These are phyloP conservation scores for Lodderomyces jiufengensis DNA, from an alignment of 1,139 yeast species.

Conservation along the genomic window DNA sequence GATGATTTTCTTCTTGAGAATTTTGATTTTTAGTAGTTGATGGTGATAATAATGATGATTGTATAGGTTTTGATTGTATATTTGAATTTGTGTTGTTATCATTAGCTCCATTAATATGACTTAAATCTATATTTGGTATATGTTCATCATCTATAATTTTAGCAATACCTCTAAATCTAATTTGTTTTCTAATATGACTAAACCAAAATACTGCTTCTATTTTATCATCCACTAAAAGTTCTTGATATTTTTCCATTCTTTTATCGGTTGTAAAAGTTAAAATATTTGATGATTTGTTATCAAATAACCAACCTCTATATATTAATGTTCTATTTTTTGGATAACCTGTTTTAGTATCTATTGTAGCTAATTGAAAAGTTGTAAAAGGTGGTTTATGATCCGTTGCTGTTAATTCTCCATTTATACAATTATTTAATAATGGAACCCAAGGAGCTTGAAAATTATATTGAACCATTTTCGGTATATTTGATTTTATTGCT, in stretches of 20 bases:
- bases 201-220: conserved; percentile 81
- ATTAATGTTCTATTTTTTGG: conserved; percentile 71
- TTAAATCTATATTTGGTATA: conserved; percentile 33
- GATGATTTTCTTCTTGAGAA: conserved; percentile 6
- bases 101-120: conserved; percentile 11
- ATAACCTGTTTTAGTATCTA: conserved; percentile 46
- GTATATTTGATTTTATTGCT: no score
- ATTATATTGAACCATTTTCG: conserved; percentile 9
- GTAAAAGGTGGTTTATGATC: conserved; percentile 42
- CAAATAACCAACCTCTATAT: conserved; percentile 70
- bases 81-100: conserved; percentile 14
- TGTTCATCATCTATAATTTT: conserved; percentile 37
- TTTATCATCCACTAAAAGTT: conserved; percentile 46
- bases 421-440: conserved; percentile 12
- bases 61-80: conserved; percentile 17
- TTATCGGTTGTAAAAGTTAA: conserved; percentile 70
- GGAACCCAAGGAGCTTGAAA: conserved; percentile 17
- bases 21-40: conserved; percentile 13
- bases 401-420: conserved; percentile 11
- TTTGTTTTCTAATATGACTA: conserved; percentile 57
- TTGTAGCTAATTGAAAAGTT: conserved; percentile 67
- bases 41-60: conserved; percentile 29
- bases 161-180: conserved; percentile 68
- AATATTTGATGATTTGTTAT: conserved; percentile 64
- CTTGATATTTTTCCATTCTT: conserved; percentile 61